A percentile compares a stretch with the other conserved stretches of the same genome.
Evolutionary conservation across 257 asterid genomes (phyloP).

Genomic region (Salvia splendens): DNA sequence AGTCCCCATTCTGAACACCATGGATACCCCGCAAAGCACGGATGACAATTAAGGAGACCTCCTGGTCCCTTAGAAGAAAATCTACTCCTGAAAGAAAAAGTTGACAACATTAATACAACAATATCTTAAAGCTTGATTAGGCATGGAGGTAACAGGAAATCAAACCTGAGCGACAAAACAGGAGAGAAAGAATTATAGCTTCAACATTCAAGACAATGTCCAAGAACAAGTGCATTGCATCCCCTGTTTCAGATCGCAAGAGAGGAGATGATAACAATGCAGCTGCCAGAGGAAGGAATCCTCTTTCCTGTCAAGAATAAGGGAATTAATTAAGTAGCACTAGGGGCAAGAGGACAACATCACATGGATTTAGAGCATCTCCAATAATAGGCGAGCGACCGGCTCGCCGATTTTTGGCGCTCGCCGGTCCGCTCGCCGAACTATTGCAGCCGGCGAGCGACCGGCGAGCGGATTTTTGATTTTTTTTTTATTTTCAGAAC

Average conservation of each 20-base stretch:
- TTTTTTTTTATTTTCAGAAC: too few species aligned
- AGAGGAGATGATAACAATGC: slow-evolving; percentile 81
- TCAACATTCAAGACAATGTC: slow-evolving; percentile 70
- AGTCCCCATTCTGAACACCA: slow-evolving; percentile 57
- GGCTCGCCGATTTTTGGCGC: too few species aligned
- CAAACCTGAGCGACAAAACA: slow-evolving; percentile 83
- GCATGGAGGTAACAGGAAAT: slow-evolving; percentile 21
- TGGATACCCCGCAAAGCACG: slow-evolving; percentile 67
- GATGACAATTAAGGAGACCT: slow-evolving; percentile 63
- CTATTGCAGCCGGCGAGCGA: too few species aligned
- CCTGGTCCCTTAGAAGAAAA: slow-evolving; percentile 79
- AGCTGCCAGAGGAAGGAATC: slow-evolving; percentile 93
- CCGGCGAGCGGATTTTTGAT: too few species aligned
- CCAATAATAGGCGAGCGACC: too few species aligned
- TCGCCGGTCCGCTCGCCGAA: too few species aligned
- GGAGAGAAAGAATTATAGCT: slow-evolving; percentile 72
- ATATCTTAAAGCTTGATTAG: slow-evolving; percentile 21
- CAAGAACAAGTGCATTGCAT: slow-evolving; percentile 53
- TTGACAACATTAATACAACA: slow-evolving; percentile 31
- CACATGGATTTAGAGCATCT: background rate
- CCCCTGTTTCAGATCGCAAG: slow-evolving; percentile 67
- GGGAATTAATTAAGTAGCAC: slow-evolving; percentile 28
- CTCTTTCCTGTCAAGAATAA: slow-evolving; percentile 77
- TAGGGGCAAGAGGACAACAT: slow-evolving; percentile 21
- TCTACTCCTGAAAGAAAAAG: slow-evolving; percentile 65